These are phyloP conservation scores for Rhodotorula taiwanensis DNA, from an alignment of 768 basidiomycete species.

Conservation along the genomic window DNA sequence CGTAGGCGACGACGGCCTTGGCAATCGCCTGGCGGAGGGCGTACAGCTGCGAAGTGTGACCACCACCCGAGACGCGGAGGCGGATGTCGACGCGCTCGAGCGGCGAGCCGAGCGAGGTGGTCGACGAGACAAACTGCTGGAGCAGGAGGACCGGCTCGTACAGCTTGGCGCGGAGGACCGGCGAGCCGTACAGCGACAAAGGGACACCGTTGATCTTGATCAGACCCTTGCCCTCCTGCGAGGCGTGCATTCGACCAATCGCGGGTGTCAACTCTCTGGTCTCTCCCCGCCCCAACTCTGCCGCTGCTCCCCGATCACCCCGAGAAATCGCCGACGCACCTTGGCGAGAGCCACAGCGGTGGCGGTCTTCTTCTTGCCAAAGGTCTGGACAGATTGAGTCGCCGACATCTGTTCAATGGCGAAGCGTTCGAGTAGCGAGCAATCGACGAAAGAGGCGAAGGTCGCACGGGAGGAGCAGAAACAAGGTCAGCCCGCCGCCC, in stretches of 20 bases:
- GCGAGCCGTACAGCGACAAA: conserved; percentile 88
- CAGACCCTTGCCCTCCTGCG: conserved; percentile 66
- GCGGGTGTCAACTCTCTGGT: too few species aligned
- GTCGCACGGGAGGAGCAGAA: background rate
- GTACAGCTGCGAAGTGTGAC: conserved; percentile 97
- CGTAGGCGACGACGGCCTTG: conserved; percentile 95
- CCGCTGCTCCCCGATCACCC: too few species aligned
- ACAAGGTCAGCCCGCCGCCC: background rate
- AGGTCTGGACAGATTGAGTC: conserved; percentile 69
- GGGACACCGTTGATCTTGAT: conserved; percentile 96
- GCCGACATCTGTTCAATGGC: conserved; percentile 28
- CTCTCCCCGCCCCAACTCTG: too few species aligned
- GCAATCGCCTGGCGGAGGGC: conserved; percentile 98
- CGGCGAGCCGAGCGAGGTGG: conserved; percentile 63
- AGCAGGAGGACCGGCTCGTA: conserved; percentile 85
- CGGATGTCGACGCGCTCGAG: conserved; percentile 87
- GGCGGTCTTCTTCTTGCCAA: conserved; percentile 99
- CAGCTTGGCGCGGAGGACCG: conserved; percentile 93
- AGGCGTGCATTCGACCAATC: too few species aligned
- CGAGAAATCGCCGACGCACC: conserved; percentile 48
- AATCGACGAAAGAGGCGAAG: too few species aligned
- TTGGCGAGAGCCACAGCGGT: conserved; percentile 95
- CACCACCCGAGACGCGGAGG: conserved; percentile 96
- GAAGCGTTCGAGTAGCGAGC: too few species aligned
- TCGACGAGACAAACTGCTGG: conserved; percentile 35